phyloP scores from a whole-genome alignment of 345 rosid genomes.

The Linum trigynum region DNA sequence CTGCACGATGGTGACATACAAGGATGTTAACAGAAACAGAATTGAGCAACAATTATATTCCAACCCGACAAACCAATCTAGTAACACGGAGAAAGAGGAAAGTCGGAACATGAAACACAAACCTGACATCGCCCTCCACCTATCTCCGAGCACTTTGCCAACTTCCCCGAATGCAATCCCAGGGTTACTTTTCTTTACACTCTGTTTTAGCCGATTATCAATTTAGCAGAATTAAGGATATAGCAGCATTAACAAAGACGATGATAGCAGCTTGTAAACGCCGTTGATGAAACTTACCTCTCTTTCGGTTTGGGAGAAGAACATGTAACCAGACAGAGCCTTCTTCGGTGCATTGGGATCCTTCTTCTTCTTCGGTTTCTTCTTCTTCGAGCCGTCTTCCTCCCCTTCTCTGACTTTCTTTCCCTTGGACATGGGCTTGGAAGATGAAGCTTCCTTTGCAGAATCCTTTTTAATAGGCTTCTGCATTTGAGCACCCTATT shows the following conservation, averaged over 20 bases:
- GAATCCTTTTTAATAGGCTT: conserved; percentile 61
- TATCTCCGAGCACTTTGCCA: conserved; percentile 59
- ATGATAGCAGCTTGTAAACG: neutral
- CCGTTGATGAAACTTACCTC: conserved; percentile 39
- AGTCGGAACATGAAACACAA: conserved; percentile 2
- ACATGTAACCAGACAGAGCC: conserved; percentile 65
- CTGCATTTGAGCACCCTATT: conserved; percentile 29
- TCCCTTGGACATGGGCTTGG: conserved; percentile 45
- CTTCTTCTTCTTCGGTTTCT: conserved; percentile 72
- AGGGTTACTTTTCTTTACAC: conserved; percentile 62
- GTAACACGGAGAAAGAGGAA: neutral
- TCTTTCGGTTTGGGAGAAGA: conserved; percentile 71
- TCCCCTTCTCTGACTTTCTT: conserved; percentile 56
- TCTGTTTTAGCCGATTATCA: conserved; percentile 32
- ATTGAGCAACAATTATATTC: neutral
- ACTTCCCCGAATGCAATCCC: conserved; percentile 61
- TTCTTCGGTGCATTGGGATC: conserved; percentile 96
- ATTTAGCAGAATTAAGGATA: conserved; percentile 2
- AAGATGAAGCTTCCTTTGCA: conserved; percentile 51
- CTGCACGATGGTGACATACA: conserved; percentile 8
- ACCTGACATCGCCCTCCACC: conserved; percentile 81
- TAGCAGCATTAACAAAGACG: neutral
- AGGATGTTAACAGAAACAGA: neutral
- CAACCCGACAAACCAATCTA: neutral
- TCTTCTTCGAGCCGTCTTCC: conserved; percentile 70